Evolutionary conservation across 2,329 filamentous ascomycete genomes (phyloP).

Genomic region (Pseudocercospora cruenta): DNA sequence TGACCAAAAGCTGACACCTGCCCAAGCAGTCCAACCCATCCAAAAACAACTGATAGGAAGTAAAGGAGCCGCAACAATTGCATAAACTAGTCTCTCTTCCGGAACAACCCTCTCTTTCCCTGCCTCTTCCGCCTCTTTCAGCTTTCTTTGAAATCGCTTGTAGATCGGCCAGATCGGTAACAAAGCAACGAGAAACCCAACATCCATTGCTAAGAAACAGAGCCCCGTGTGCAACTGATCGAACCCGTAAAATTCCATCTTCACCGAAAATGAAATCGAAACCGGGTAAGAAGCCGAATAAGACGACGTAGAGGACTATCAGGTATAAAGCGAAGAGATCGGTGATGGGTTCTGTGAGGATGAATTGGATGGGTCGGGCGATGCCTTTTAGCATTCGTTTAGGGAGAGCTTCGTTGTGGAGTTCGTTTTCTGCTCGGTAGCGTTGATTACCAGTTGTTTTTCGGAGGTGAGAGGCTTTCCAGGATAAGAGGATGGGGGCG

Average conservation of each 20-base stretch:
- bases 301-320: conserved; percentile 54
- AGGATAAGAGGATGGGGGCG: conserved; percentile 42
- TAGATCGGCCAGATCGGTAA: not conserved
- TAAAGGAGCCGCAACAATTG: conserved; percentile 48
- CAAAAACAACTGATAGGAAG: conserved; percentile 38
- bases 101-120: conserved; percentile 43
- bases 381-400: conserved; percentile 18
- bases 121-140: conserved; percentile 32
- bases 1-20: conserved; percentile 53
- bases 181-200: conserved; percentile 9
- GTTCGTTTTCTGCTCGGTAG: conserved; percentile 19
- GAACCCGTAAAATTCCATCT: conserved; percentile 10
- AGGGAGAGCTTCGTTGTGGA: conserved; percentile 20
- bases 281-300: conserved; percentile 59
- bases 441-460: conserved; percentile 29
- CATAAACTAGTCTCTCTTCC: conserved; percentile 58
- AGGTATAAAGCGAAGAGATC: conserved; percentile 55
- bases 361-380: conserved; percentile 20
- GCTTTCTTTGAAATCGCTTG: conserved; percentile 28
- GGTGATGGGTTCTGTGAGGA: conserved; percentile 43
- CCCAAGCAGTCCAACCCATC: conserved; percentile 62
- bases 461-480: conserved; percentile 38
- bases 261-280: conserved; percentile 55
- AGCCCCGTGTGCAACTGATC: not conserved
- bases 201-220: conserved; percentile 12